Evolutionary conservation across 2,329 filamentous ascomycete genomes (phyloP), one percentile per base, ranked within the genome.

Genomic region (Neopestalotiopsis rosae): DNA sequence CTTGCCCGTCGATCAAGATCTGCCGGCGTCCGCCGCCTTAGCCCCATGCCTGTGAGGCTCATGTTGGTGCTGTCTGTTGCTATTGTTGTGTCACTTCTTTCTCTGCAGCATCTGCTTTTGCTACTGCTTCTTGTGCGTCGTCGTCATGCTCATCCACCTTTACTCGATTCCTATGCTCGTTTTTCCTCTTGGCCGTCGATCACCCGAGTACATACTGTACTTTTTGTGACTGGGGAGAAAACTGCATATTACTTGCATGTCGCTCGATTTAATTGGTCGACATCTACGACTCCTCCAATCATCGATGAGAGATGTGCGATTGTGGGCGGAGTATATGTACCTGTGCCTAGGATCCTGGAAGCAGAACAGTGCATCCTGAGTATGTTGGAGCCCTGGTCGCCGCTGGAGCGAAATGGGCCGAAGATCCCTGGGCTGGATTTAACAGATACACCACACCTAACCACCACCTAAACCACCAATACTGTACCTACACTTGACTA

Each of bases 391-490:
- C 57, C 57, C 57, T 30, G 24, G 57, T 59, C 57, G 57, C n/a
- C 30, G 57, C 57, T 59, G 30, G 57, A 30, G 57, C 57, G 28
- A 59, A 62, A 38, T 38, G 59, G 34, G 59, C 59, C 59, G 59
- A 62, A 42, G 24, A 62, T 42, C 61, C 40, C 40, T 59, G 57
- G 57, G 30, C 34, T 38, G 61, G 45, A 24, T 30, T 20, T 17
- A 30, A 30, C 20, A 61, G 5, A 34, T 12, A 30, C 24, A 38
- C 34, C 24, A 38, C 34, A 38, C 34, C 34, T 38, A 38, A 38
- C 57, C 32, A 61, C 14, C 14, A 61, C 14, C 32, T 28, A 61
- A 7, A 52, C 42, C 42, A 49, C 14, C 42, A 49, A 49, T 49
- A 49, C 13, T n/a, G 14, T 14, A 49, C 42, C 14, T n/a, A 49